Evolutionary conservation across 164 flowering plant genomes (phyloP), one percentile per base, ranked within the genome.

Genomic region (Piper betle): DNA sequence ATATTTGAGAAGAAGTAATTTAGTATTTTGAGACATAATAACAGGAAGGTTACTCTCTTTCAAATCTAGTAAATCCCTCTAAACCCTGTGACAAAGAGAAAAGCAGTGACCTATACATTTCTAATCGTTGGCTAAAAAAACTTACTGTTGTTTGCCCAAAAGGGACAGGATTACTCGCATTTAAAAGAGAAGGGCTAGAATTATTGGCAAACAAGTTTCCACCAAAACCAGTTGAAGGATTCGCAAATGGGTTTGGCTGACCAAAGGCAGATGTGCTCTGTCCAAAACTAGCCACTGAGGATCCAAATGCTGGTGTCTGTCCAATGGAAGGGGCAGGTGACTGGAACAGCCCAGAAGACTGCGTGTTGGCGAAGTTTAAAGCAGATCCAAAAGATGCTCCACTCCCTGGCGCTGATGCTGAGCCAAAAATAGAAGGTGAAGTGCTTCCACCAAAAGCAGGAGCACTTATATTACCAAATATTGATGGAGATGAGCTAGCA

Each of bases 61-160:
- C 50, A 43, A 3, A 43, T 43, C 50, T 43, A 3, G 12, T 4
- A 41, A 43, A 43, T 1, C 50, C 50, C 50, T 43, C 3, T 15
- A 43, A 43, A 43, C 12, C 50, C 50, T 43, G 50, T n/a, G 9
- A 41, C 9, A 41, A 43, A 8, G 10, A 43, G 12, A 43, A 43
- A 43, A 8, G 8, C 50, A 10, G 12, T 43, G 4, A 43, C 8
- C 1, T 6, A 43, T n/a, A 41, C 9, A 41, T 41, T 43, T 43
- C 50, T 8, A 15, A 3, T 43, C 57, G 8, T n/a, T 17, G 18
- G 1, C 18, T 55, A 20, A 18, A 37, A 33, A 20, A 61, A 81
- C 96, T 78, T 71, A 86, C 96, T 69, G 78, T 73, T 74, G 85
- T 71, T 77, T 82, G 95, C 66, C 77, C 73, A 66, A 84, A 87